Evolutionary conservation across 176 grass and related monocot genomes (phyloP), one percentile per base, ranked within the genome.

Genomic region (Lolium rigidum): DNA sequence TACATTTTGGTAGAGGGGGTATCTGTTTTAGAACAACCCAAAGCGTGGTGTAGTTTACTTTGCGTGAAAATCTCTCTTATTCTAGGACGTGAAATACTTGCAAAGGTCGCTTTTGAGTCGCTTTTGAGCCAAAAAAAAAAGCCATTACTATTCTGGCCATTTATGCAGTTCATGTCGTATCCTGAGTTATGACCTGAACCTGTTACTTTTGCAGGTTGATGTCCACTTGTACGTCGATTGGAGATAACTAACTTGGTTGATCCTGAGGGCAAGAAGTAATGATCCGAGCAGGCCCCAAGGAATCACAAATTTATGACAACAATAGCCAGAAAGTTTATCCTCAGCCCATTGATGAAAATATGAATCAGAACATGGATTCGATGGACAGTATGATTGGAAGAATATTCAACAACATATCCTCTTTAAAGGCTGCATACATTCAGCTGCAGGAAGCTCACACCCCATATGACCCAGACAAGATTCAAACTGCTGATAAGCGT

Each of bases 301-400:
- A 91, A 50, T 87, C 70, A 4, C 93, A 98, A 83, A 98, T 81
- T 91, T 87, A 95, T 86, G 94, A 95, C 78, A 94, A 20, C 84
- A 98, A 94, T 17, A 98, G 84, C 75, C 93, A 98, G 80, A 98
- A 95, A 79, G 96, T 98, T 68, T 92, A 98, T 87, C 96, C 96
- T 57, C 96, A 98, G 70, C 96, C 96, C 55, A 78, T 95, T 65
- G 96, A 95, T 85, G 96, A 94, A 84, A 94, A 28, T 75, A 87
- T 85, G 83, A 98, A 86, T 84, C 91, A 98, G 63, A 94, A 91
- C 44, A 82, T 89, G 50, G 76, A 86, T 77, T 88, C 90, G 4
- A 92, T 98, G 91, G 96, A 95, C 71, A 87, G 78, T 63, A 86
- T 95, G 79, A 88, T 98, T 15, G 80, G 74, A 18, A 95, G 91